Base-by-base conservation (phyloP, 169 alveolate species). In the Ichthyophthirius multifiliis region DNA sequence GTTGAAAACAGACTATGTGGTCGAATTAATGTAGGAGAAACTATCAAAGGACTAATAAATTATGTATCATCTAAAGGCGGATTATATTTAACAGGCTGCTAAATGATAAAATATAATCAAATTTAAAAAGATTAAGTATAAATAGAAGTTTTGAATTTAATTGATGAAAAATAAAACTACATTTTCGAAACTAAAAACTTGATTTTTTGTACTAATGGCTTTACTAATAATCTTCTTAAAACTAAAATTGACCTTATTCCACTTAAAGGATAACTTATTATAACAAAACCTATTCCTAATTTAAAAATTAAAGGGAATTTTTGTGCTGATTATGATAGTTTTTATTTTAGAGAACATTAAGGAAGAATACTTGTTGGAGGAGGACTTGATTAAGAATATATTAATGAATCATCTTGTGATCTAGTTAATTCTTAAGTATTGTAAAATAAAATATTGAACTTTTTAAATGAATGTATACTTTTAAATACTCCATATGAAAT, bases 171-270 rank as follows among this genome's bases (percentile, higher is more conserved):
- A 12, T 34, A 65, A 5, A 46, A 65, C 18, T 2, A 32, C 10
- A 7, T 65, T 0, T 65, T 65, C 35, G 46, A 31, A 1, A 1
- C 48, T 32, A 16, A 30, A 65, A 34, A 65, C 1, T n/a, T 65
- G 34, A 46, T 35, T 4, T 12, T 65, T 65, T 65, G 75, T 65
- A 65, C 75, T 3, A 65, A 65, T 35, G 75, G 75, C 30, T 65
- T 65, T 9, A 65, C 75, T 18, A 15, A 65, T 15, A 32, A 35
- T 15, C 9, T 65, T 13, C 12, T 30, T 6, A 65, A 65, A 3
- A 6, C 18, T 32, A 31, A 65, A 30, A 20, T 65, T 3, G 13
- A 65, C 35, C 18, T 65, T 16, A 41, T n/a, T 0, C 75, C 75
- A 1, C 34, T 43, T 9, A 65, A 46, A 65, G 75, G 75, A 18